A percentile compares a stretch with the other conserved stretches of the same genome.
Conservation (phyloP, 495 filamentous ascomycete genomes). For the Penicillium salamii region DNA sequence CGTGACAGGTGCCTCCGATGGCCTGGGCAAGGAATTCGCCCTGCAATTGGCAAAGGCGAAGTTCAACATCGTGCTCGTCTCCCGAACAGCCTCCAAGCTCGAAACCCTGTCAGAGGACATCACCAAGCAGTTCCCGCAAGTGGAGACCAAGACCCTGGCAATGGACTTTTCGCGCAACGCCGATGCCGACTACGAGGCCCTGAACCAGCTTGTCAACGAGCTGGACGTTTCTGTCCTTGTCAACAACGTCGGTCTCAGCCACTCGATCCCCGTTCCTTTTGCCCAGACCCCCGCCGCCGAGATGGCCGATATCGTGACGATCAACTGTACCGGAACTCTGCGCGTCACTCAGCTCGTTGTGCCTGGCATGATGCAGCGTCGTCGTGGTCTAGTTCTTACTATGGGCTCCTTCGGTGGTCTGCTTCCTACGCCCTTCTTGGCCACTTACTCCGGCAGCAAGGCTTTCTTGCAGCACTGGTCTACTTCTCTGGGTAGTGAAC, state of each 20-base stretch:
- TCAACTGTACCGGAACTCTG: constrained; percentile 90
- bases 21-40: constrained; percentile 95
- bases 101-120: constrained; percentile 73
- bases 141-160: constrained; percentile 70
- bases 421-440: constrained; percentile 86
- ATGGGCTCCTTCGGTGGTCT: constrained; percentile 96
- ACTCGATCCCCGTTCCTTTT: constrained; percentile 90
- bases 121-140: constrained; percentile 55
- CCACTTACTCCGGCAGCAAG: constrained; percentile 96
- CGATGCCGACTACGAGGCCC: constrained; percentile 70
- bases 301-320: constrained; percentile 83
- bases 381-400: constrained; percentile 85
- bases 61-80: constrained; percentile 91
- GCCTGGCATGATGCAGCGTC: constrained; percentile 77
- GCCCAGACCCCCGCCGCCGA: constrained; percentile 72
- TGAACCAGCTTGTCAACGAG: constrained; percentile 62
- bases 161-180: constrained; percentile 88
- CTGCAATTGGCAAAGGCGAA: constrained; percentile 84
- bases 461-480: constrained; percentile 99
- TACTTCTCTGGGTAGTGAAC: constrained; percentile 76
- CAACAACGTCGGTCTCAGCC: constrained; percentile 96
- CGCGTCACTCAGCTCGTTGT: constrained; percentile 80
- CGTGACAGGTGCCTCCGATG: constrained; percentile 93
- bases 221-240: constrained; percentile 85
- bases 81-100: constrained; percentile 89